Evolutionary conservation across 768 basidiomycete species (phyloP), one percentile per base, ranked within the genome.

Genomic region (Boletus sensibilis): DNA sequence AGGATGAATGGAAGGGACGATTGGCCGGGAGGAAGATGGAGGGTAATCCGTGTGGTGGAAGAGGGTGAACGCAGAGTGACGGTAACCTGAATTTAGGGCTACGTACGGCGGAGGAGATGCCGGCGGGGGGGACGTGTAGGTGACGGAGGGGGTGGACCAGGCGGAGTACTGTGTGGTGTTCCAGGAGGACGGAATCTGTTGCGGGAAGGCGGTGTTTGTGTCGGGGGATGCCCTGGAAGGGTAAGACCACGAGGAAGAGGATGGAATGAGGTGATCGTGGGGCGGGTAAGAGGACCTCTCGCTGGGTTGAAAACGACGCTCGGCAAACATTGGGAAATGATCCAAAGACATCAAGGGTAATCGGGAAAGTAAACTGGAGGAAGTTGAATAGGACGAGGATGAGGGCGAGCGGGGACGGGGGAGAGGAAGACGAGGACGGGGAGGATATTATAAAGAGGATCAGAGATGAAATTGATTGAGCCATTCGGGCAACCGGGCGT

Each of bases 381-480:
- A 27, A 2, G 44, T 8, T 1, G 25, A 29, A 38, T 1, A 13
- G 45, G 50, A 12, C 16, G 44, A 18, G 42, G 37, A 21, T n/a
- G 27, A 21, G 47, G 52, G n/a, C 1, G 27, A 21, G 50, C 27
- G 42, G 53, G 56, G 53, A 58, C 42, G 59, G 43, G 52, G 60
- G 39, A 57, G 54, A 39, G 61, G 58, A 48, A 55, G 38, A 29
- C 21, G 27, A 37, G 38, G 50, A 64, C 53, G 55, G 55, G 41
- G 63, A 57, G 57, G 53, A 51, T 4, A 53, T 65, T 69, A 68
- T 72, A 68, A 68, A 65, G 71, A 70, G 62, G 69, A 69, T 68
- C 62, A 65, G 64, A 53, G 53, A 60, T 63, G 51, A 60, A 68
- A 52, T 50, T 41, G 65, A 53, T 53, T 41, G 55, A 49, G 58